phyloP scores from a whole-genome alignment of 805 yeast species.

The Candida quercuum region DNA sequence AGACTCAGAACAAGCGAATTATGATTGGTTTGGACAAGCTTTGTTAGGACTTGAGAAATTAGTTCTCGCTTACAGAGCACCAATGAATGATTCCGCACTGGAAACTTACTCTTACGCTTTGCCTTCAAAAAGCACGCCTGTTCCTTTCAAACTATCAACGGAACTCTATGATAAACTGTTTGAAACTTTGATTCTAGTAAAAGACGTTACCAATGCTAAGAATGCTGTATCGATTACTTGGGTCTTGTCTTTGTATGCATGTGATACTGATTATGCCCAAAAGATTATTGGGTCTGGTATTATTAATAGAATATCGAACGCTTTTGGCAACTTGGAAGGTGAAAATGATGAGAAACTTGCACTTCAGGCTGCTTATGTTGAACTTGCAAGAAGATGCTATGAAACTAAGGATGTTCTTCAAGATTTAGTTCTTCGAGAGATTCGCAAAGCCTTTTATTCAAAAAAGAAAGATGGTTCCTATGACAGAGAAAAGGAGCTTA shows the following conservation, averaged over 20 bases:
- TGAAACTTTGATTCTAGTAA: conserved; percentile 35
- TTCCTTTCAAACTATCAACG: conserved; percentile 20
- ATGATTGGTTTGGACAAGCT: conserved; percentile 56
- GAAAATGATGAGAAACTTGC: conserved; percentile 33
- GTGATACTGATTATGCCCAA: conserved; percentile 33
- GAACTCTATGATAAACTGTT: conserved; percentile 32
- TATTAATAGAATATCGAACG: conserved; percentile 40
- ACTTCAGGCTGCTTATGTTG: conserved; percentile 43
- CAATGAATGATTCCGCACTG: conserved; percentile 33
- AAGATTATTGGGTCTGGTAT: conserved; percentile 42
- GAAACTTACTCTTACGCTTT: conserved; percentile 18
- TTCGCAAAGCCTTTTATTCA: conserved; percentile 37
- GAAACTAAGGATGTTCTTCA: conserved; percentile 52
- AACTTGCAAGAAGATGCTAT: conserved; percentile 62
- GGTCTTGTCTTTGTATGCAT: conserved; percentile 48
- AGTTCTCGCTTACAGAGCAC: conserved; percentile 46
- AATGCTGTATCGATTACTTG: conserved; percentile 52
- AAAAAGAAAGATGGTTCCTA: conserved; percentile 24
- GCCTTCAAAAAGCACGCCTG: conserved; percentile 12
- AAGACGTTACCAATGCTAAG: conserved; percentile 35
- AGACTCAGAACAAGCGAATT: conserved; percentile 31
- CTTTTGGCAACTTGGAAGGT: conserved; percentile 28
- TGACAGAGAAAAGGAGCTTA: conserved; percentile 38
- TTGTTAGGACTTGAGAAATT: conserved; percentile 51
- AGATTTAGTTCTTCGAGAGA: conserved; percentile 44